Evolutionary conservation across 2,329 filamentous ascomycete species (phyloP).

Genomic region (Aspergillus fructus): DNA sequence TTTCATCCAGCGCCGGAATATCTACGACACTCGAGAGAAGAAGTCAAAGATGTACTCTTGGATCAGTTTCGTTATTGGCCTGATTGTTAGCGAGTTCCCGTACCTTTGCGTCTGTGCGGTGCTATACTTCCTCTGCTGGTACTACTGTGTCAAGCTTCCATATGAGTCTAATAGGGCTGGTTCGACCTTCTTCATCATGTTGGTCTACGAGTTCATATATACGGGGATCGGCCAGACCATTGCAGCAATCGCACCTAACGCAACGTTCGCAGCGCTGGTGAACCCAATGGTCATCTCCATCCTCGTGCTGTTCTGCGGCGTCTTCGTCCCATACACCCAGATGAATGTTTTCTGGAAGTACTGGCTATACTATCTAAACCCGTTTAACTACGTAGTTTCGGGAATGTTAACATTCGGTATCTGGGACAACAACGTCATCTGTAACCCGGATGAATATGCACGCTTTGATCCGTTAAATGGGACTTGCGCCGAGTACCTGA

Average conservation of each 20-base stretch:
- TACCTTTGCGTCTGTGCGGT: conserved; percentile 48
- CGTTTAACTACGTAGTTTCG: conserved; percentile 63
- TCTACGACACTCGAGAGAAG: conserved; percentile 60
- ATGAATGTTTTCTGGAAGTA: conserved; percentile 69
- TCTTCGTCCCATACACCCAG: conserved; percentile 63
- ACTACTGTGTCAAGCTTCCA: conserved; percentile 34
- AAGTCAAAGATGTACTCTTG: conserved; percentile 63
- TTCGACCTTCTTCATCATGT: conserved; percentile 66
- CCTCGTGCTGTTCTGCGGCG: conserved; percentile 69
- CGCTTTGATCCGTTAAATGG: conserved; percentile 42
- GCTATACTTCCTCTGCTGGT: conserved; percentile 55
- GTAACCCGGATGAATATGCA: conserved; percentile 51
- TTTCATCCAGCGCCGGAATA: conserved; percentile 57
- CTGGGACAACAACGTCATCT: conserved; percentile 50
- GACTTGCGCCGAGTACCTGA: conserved; percentile 59
- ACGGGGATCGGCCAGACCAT: conserved; percentile 76
- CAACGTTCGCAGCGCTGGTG: conserved; percentile 69
- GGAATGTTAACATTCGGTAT: conserved; percentile 54
- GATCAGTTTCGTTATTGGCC: conserved; percentile 58
- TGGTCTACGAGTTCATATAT: conserved; percentile 72
- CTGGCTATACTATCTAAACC: conserved; percentile 62
- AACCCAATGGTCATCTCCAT: conserved; percentile 75
- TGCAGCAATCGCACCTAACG: conserved; percentile 67
- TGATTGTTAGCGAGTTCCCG: conserved; percentile 50
- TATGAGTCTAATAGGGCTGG: not conserved